Evolutionary conservation across 1,139 yeast genomes (phyloP).

Genomic region (Blastobotrys proliferans): DNA sequence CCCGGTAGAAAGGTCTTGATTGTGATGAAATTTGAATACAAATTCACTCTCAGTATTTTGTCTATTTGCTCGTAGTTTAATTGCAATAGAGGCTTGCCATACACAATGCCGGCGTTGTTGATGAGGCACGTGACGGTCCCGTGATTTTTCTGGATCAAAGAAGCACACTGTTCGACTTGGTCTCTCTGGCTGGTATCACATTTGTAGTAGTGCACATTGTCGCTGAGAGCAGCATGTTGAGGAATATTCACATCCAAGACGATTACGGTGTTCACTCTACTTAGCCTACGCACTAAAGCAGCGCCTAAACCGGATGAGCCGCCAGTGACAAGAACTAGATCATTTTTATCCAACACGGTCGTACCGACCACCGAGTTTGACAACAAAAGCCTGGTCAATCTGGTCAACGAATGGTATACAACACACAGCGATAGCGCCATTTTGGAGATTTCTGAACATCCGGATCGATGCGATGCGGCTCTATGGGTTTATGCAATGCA

Average conservation of each 20-base stretch:
- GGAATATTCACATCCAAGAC: slow-evolving; percentile 51
- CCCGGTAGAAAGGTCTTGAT: slow-evolving; percentile 67
- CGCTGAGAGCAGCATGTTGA: slow-evolving; percentile 19
- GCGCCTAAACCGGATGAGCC: slow-evolving; percentile 75
- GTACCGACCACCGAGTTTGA: slow-evolving; percentile 63
- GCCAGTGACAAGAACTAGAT: slow-evolving; percentile 70
- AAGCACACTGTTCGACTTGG: slow-evolving; percentile 17
- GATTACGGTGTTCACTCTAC: slow-evolving; percentile 45
- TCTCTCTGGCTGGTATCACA: slow-evolving; percentile 62
- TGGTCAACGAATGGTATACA: too few relatives aligned
- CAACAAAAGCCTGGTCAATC: too few relatives aligned
- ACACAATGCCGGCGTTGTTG: slow-evolving; percentile 73
- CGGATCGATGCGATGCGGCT: too few relatives aligned
- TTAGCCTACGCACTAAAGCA: slow-evolving; percentile 50
- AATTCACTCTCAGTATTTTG: slow-evolving; percentile 57
- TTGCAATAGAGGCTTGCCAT: slow-evolving; percentile 53
- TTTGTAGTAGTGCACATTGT: slow-evolving; percentile 49
- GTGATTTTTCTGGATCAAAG: slow-evolving; percentile 39
- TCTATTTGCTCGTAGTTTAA: slow-evolving; percentile 57
- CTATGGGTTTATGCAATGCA: too few relatives aligned
- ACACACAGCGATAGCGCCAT: slow-evolving; percentile 26
- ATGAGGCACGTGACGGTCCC: slow-evolving; percentile 65
- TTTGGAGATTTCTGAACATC: too few relatives aligned
- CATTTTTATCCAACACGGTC: slow-evolving; percentile 4
- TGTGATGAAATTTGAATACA: slow-evolving; percentile 65